phyloP scores from a whole-genome alignment of 345 rosid species.

The Psidium friedrichsthalianum region DNA sequence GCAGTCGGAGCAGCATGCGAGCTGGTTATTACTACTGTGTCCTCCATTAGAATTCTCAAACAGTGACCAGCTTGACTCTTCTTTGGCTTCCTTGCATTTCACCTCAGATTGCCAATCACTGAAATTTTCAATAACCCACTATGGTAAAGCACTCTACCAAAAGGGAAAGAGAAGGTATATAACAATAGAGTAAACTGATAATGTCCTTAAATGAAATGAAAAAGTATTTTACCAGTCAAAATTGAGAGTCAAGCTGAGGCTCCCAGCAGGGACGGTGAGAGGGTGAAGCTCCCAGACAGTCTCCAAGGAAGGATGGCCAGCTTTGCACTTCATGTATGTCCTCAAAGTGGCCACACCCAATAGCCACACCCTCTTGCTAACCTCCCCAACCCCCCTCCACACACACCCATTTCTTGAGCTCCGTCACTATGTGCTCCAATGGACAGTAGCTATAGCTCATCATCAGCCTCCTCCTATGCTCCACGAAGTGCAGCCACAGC shows the following conservation, averaged over 20 bases:
- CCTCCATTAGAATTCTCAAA: conserved; percentile 9
- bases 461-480: conserved; percentile 32
- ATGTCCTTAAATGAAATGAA: neutral
- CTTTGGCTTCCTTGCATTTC: conserved; percentile 12
- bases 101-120: conserved; percentile 20
- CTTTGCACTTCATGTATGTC: conserved; percentile 47
- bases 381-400: conserved; percentile 33
- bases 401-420: conserved; percentile 34
- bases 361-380: conserved; percentile 27
- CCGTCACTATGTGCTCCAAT: conserved; percentile 42
- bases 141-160: neutral
- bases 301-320: conserved; percentile 54
- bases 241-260: conserved; percentile 50
- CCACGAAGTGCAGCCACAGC: conserved; percentile 40
- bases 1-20: conserved; percentile 15
- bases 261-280: conserved; percentile 33
- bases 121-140: conserved; percentile 5
- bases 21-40: conserved; percentile 6
- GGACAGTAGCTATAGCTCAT: conserved; percentile 17
- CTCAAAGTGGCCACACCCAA: conserved; percentile 42
- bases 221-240: conserved; percentile 30
- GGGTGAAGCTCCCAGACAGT: conserved; percentile 52
- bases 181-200: neutral
- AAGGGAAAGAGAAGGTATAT: neutral
- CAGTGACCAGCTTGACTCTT: conserved; percentile 18